A percentile compares a stretch with the other conserved stretches of the same genome.
Conservation (phyloP, 2,329 filamentous ascomycete genomes). For the Zasmidium angulare region DNA sequence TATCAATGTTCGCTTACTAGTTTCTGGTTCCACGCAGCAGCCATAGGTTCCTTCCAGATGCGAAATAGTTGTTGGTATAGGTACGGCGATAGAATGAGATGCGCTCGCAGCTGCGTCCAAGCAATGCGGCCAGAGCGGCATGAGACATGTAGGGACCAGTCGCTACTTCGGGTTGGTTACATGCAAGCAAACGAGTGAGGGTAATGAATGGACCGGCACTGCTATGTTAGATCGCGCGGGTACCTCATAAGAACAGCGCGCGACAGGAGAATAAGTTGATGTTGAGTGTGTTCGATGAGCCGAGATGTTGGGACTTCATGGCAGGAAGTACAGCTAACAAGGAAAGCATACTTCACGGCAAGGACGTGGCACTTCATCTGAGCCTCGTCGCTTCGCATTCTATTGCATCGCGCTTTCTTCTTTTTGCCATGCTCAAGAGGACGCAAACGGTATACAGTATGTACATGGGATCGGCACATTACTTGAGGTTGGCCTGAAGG, state of each 20-base stretch:
- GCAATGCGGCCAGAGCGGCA: neutral
- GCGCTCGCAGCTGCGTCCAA: neutral
- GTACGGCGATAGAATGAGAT: neutral
- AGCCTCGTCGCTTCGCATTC: neutral
- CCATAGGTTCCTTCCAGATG: neutral
- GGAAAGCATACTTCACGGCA: neutral
- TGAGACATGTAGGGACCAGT: neutral
- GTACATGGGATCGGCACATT: constrained; percentile 43
- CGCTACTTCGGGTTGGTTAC: neutral
- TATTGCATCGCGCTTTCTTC: constrained; percentile 6
- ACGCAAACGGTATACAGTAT: constrained; percentile 28
- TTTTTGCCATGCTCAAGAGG: constrained; percentile 6
- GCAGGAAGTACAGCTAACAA: neutral
- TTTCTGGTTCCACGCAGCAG: neutral
- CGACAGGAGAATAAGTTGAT: neutral
- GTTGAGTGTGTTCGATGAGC: too few relatives aligned
- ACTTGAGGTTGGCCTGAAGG: constrained; percentile 78
- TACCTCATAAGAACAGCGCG: neutral
- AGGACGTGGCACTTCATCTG: neutral
- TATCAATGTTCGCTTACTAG: neutral
- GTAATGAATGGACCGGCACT: neutral
- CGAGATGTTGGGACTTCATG: too few relatives aligned
- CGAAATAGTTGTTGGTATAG: neutral
- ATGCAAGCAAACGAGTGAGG: neutral
- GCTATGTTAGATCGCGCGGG: neutral